Evolutionary conservation across 2,329 filamentous ascomycete genomes (phyloP).

Genomic region (Knoxdaviesia capensis): DNA sequence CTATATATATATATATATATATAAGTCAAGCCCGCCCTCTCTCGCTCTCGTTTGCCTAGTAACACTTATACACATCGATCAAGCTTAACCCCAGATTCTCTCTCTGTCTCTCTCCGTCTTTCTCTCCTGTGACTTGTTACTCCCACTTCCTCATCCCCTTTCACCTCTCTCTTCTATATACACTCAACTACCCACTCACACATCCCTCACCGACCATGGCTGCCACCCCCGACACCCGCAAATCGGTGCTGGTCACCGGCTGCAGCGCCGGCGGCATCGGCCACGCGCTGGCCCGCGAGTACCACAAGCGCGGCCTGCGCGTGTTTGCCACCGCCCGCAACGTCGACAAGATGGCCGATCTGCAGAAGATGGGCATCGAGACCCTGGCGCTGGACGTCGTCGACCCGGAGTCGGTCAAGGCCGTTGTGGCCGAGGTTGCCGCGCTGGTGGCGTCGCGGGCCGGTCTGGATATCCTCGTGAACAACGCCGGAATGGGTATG

Average conservation of each 20-base stretch:
- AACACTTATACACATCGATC: too few species aligned
- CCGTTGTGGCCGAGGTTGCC: constrained; percentile 12
- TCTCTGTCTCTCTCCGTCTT: too few species aligned
- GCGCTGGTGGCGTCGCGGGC: constrained; percentile 7
- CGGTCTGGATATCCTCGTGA: constrained; percentile 20
- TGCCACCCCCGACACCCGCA: too few species aligned
- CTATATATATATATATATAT: too few species aligned
- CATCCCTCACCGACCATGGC: too few species aligned
- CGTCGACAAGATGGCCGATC: constrained; percentile 12
- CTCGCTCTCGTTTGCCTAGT: too few species aligned
- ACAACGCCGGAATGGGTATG: constrained; percentile 18
- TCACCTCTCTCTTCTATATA: too few species aligned
- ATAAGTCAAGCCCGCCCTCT: too few species aligned
- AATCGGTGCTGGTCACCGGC: constrained; percentile 16
- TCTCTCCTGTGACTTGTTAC: too few species aligned
- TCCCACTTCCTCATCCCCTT: too few species aligned
- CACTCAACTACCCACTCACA: too few species aligned
- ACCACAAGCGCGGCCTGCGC: constrained; percentile 15
- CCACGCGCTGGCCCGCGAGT: constrained; percentile 17
- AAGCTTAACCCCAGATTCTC: too few species aligned
- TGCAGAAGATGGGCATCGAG: constrained; percentile 14
- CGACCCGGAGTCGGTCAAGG: constrained; percentile 13
- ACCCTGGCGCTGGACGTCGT: constrained; percentile 21
- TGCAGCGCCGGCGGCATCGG: constrained; percentile 19
- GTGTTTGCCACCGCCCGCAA: constrained; percentile 21